A percentile compares a stretch with the other conserved stretches of the same genome.
These are phyloP conservation scores for Phytopythium ostracodes DNA, from an alignment of 352 stramenopile genomes.

Conservation along the genomic window DNA sequence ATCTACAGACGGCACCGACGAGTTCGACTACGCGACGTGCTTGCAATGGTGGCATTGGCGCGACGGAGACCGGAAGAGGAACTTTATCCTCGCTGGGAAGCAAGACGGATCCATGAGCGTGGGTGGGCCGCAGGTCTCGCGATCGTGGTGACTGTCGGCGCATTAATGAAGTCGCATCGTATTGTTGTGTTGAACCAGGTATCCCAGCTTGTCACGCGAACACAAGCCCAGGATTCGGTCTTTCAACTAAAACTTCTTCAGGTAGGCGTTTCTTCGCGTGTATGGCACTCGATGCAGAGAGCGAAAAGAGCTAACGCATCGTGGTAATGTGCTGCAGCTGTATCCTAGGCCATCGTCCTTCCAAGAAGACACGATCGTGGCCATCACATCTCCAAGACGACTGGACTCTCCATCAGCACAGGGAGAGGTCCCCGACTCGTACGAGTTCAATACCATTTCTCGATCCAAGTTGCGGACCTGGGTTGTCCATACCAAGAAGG, in stretches of 20 bases:
- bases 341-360: conserved; percentile 28
- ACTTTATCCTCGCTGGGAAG: conserved; percentile 31
- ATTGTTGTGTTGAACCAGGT: conserved; percentile 8
- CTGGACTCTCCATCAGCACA: neutral
- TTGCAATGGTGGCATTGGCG: conserved; percentile 24
- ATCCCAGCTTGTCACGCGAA: conserved; percentile 10
- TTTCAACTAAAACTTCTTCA: conserved; percentile 4
- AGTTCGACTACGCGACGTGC: neutral
- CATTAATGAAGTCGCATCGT: neutral
- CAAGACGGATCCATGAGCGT: conserved; percentile 36
- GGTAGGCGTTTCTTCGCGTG: neutral
- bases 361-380: conserved; percentile 24
- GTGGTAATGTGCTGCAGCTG: conserved; percentile 15
- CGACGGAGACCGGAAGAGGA: conserved; percentile 10
- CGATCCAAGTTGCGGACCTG: conserved; percentile 27
- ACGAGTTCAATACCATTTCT: conserved; percentile 28
- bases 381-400: conserved; percentile 20
- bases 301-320: neutral
- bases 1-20: neutral
- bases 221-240: neutral
- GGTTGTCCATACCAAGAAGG: conserved; percentile 12
- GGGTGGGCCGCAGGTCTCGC: neutral
- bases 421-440: neutral
- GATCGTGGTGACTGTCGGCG: neutral
- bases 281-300: neutral